Evolutionary conservation across 2,329 filamentous ascomycete species (phyloP), one percentile per base, ranked within the genome.

Genomic region (Ophiostoma novo-ulmi): DNA sequence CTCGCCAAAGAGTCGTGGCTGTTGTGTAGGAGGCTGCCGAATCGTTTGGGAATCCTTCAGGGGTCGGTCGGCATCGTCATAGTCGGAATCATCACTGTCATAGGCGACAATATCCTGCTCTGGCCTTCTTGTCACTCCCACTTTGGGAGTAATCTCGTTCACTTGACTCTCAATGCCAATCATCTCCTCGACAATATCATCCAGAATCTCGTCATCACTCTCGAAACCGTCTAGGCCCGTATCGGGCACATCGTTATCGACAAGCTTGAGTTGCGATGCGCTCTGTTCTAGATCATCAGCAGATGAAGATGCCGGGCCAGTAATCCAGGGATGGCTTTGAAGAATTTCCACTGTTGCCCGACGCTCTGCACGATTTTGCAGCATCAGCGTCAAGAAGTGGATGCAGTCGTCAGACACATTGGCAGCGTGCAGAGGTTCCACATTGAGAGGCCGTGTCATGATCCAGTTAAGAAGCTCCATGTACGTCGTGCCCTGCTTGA

Each of bases 401-500:
- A 96, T 87, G 13, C 90, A 91, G 1, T 82, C 78, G 1, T 85
- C 81, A 0, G 93, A 93, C 8, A 95, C 82, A 0, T 82, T 81
- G 11, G 79, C 80, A 6, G 81, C 77, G 11, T 85, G 80, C 35
- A 98, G 82, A 0, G 92, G 88, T 17, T 81, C 79, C 14, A 87
- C 85, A 75, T 97, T 87, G 6, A 95, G 81, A 0, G 87, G 83
- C 3, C 85, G 89, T 5, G 88, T 92, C 91, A 97, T 97, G 77
- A 98, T 95, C 74, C 88, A 91, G 73, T 92, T 85, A 71, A 97
- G 86, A 80, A 98, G 89, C 75, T 92, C 90, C 4, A 89, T 88
- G 73, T 94, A 91, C 73, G 88, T 89, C 68, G 90, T 88, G 75
- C 93, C 92, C 38, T 86, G 88, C 73, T 89, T 88, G 20, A 91